Evolutionary conservation across 208 protist species (phyloP), one percentile per base, ranked within the genome.

Genomic region (Acanthamoeba sp.): DNA sequence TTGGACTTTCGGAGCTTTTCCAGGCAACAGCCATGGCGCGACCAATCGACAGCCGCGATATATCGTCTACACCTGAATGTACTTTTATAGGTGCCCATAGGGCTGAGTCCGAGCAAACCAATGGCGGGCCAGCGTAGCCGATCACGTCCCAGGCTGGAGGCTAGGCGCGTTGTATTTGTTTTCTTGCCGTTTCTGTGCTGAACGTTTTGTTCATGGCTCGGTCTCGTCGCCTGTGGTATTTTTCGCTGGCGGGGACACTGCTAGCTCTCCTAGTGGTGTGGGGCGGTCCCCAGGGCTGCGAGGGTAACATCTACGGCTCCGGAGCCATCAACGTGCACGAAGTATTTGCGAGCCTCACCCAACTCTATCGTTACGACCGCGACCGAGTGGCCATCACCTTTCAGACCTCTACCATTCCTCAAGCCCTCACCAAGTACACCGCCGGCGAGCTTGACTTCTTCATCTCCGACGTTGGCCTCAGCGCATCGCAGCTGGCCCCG

Each of bases 381-480:
- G 76, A 85, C 45, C 36, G 76, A 1, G 76, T 85, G 40, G 4
- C 7, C 42, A 85, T 85, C 36, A 57, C n/a, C 45, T 85, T 85
- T 42, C 42, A 48, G n/a, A 85, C 38, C 12, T 27, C 42, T 1
- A 85, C 76, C 27, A 85, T 85, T 5, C 76, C 76, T 2, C 76
- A 85, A 22, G 76, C 76, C 18, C 76, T 85, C 5, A 18, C n/a
- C 42, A 24, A 36, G 22, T 85, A 85, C 45, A 36, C 76, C 42
- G n/a, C n/a, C 2, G 76, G 76, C 36, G 27, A 85, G 45, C 45
- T 85, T 7, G 76, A 85, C 42, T 85, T 85, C 45, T 85, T 85
- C 32, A 85, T 85, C 76, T 85, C 76, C 27, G 76, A 85, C 29
- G 76, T 85, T 1, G 76, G 76, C n/a, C 76, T 85, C 14, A 59